Percentiles rank a stretch among this genome's conserved stretches.
These are phyloP conservation scores for Myxozyma mucilagina DNA, from an alignment of 805 yeast genomes.

Conservation along the genomic window DNA sequence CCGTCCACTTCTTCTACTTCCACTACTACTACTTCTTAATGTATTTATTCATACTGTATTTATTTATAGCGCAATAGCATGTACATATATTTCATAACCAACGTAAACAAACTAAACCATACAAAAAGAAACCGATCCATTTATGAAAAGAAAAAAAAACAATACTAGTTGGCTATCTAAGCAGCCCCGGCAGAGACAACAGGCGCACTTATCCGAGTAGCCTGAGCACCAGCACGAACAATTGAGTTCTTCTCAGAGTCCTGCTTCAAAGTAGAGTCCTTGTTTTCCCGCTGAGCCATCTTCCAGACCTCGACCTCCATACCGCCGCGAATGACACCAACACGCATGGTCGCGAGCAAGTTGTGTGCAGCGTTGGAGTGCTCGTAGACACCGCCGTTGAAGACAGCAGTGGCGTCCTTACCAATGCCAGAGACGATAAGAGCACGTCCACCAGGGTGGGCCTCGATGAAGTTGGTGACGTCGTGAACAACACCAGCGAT, in stretches of 20 bases:
- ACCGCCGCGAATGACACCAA: constrained; percentile 80
- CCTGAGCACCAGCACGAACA: constrained; percentile 63
- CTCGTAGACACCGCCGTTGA: constrained; percentile 90
- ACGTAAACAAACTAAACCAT: not conserved
- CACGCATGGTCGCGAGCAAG: constrained; percentile 87
- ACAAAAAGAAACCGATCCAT: not conserved
- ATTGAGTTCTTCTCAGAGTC: constrained; percentile 58
- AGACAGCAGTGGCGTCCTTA: constrained; percentile 90
- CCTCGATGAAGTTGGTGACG: constrained; percentile 83
- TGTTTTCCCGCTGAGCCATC: constrained; percentile 55
- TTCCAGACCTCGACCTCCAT: constrained; percentile 83
- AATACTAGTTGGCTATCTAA: constrained; percentile 28
- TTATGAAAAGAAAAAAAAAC: not conserved
- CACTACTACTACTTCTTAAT: not conserved
- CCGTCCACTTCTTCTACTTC: too few species aligned
- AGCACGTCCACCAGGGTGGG: constrained; percentile 92
- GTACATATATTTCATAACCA: not conserved
- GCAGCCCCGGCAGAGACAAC: constrained; percentile 64
- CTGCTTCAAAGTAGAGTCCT: constrained; percentile 56
- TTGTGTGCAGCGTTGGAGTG: constrained; percentile 94
- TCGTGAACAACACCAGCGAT: constrained; percentile 93
- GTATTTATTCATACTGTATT: not conserved
- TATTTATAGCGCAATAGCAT: too few species aligned
- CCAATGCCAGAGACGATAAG: constrained; percentile 80
- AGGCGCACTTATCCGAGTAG: constrained; percentile 48